Evolutionary conservation across 2,329 filamentous ascomycete genomes (phyloP).

Genomic region (Plectosphaerella plurivora): DNA sequence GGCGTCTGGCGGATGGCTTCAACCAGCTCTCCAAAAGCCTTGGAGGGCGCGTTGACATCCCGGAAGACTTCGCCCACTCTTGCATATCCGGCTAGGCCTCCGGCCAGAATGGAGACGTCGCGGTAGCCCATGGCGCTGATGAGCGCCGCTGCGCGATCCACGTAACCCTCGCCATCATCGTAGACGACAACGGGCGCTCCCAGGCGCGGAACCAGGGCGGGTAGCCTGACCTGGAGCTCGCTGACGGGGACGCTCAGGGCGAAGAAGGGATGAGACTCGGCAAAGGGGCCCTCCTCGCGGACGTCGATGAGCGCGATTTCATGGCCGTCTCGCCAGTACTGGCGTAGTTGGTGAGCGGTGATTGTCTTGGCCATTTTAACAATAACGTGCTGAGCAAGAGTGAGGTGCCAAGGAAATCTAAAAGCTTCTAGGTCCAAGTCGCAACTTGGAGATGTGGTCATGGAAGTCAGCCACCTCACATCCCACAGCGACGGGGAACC

Average conservation of each 20-base stretch:
- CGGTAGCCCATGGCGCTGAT: conserved; percentile 18
- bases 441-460: too few species aligned
- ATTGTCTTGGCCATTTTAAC: conserved; percentile 16
- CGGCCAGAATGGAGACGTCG: conserved; percentile 17
- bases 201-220: conserved; percentile 19
- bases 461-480: too few species aligned
- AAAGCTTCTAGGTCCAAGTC: too few species aligned
- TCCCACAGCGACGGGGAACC: too few species aligned
- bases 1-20: conserved; percentile 23
- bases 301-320: conserved; percentile 23
- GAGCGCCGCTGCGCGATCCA: conserved; percentile 14
- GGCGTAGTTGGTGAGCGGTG: conserved; percentile 15
- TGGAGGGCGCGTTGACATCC: conserved; percentile 24
- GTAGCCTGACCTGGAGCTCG: conserved; percentile 19
- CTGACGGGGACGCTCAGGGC: conserved; percentile 22
- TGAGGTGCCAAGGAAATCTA: too few species aligned
- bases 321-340: conserved; percentile 14
- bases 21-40: conserved; percentile 25
- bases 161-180: conserved; percentile 22
- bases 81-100: conserved; percentile 18
- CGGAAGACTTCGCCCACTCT: conserved; percentile 21
- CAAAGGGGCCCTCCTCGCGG: conserved; percentile 24
- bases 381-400: background rate
- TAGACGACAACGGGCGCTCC: conserved; percentile 20
- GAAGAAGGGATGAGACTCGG: conserved; percentile 20